Percentiles rank a stretch among this genome's conserved stretches.
Conservation (phyloP, 73 alveolate genomes). For the Breviolum minutum region DNA sequence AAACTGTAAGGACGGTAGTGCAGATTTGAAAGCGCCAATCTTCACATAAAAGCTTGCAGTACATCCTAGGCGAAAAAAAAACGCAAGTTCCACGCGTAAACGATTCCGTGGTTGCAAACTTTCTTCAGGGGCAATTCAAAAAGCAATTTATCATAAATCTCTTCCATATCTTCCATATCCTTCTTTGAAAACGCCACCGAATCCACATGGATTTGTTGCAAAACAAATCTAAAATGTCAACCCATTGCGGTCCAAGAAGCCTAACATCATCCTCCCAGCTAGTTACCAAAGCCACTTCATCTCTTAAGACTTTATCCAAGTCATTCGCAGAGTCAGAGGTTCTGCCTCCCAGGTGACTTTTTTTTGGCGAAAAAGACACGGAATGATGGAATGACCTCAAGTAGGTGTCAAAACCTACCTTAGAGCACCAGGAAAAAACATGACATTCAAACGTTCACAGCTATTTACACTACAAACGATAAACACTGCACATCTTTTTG, state of each 20-base stretch:
- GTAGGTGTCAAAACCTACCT: too few species aligned
- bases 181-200: background rate
- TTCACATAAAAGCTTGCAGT: slow-evolving; percentile 32
- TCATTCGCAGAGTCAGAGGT: slow-evolving; percentile 33
- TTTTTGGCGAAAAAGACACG: too few species aligned
- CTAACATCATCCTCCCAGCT: slow-evolving; percentile 81
- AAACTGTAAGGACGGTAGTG: slow-evolving; percentile 42
- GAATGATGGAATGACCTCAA: too few species aligned
- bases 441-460: background rate
- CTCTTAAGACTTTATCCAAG: slow-evolving; percentile 20
- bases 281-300: slow-evolving; percentile 28
- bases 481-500: too few species aligned
- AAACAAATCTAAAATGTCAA: background rate
- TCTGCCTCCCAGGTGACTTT: slow-evolving; percentile 3
- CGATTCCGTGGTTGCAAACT: too few species aligned
- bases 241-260: background rate
- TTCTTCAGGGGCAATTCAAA: too few species aligned
- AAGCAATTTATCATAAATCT: background rate
- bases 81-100: background rate
- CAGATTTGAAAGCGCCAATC: slow-evolving; percentile 73
- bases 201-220: background rate
- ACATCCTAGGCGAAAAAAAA: slow-evolving; percentile 18
- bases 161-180: background rate
- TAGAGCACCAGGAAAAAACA: too few species aligned
- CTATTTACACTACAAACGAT: background rate